Percentiles rank a stretch among this genome's conserved stretches.
phyloP scores from a whole-genome alignment of 2,329 filamentous ascomycete species.

The Colletotrichum chrysophilum region DNA sequence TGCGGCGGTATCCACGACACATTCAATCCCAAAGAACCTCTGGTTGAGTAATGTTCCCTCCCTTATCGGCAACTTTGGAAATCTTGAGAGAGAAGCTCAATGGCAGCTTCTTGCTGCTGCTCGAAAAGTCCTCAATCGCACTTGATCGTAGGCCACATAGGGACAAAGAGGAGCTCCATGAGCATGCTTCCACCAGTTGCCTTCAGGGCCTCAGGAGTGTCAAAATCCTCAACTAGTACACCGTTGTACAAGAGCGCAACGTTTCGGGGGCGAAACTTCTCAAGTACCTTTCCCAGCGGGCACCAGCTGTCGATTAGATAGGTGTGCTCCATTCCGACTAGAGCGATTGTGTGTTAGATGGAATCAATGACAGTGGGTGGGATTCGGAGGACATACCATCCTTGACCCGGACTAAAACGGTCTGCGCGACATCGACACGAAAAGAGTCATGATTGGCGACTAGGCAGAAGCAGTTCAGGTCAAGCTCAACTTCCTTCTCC shows the following conservation, averaged over 20 bases:
- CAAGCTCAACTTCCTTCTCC: not conserved
- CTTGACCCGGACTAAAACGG: not conserved
- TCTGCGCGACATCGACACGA: not conserved
- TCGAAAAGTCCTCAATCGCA: not conserved
- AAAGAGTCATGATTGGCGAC: not conserved
- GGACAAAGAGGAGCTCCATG: not conserved
- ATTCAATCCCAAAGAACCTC: not conserved
- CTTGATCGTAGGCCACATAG: not conserved
- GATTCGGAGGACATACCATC: not conserved
- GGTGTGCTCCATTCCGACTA: not conserved
- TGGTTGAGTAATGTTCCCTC: not conserved
- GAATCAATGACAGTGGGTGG: not conserved
- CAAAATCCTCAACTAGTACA: not conserved
- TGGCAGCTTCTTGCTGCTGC: not conserved
- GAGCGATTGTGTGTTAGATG: not conserved
- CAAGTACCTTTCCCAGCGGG: not conserved
- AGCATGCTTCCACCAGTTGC: not conserved
- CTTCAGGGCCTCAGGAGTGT: not conserved
- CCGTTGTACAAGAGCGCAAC: not conserved
- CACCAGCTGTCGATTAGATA: not conserved
- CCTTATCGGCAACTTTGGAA: not conserved
- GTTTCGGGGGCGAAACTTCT: not conserved
- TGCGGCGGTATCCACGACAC: accelerated
- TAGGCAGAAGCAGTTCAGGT: not conserved
- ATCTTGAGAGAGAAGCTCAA: not conserved